Evolutionary conservation across 371 early-diverging fungal species (phyloP).

Genomic region (Phascolomyces articulosus): DNA sequence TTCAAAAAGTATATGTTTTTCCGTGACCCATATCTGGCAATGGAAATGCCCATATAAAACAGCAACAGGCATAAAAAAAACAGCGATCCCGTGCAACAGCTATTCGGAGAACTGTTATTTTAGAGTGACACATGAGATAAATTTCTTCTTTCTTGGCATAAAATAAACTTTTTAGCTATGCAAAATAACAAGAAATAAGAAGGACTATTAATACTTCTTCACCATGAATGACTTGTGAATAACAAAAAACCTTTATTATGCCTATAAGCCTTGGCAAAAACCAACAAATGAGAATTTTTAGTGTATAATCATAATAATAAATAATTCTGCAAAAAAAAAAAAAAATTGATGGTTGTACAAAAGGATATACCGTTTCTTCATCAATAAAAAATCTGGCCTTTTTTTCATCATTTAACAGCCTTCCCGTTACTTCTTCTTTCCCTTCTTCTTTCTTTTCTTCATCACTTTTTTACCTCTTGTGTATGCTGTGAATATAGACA

Average conservation of each 20-base stretch:
- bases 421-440: not conserved
- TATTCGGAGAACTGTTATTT: not conserved
- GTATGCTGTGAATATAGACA: not conserved
- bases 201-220: no score
- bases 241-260: no score
- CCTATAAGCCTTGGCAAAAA: no score
- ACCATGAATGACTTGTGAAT: no score
- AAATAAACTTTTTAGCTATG: no score
- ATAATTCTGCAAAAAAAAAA: not conserved
- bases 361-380: not conserved
- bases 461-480: not conserved
- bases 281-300: not conserved
- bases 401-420: not conserved
- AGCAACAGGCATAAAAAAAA: not conserved
- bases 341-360: not conserved
- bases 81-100: not conserved
- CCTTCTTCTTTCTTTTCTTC: not conserved
- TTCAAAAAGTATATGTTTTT: not conserved
- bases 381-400: not conserved
- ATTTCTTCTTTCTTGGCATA: no score
- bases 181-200: no score
- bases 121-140: no score
- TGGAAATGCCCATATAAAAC: not conserved
- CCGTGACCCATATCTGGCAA: not conserved
- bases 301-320: not conserved